A percentile compares a stretch with the other conserved stretches of the same genome.
Conservation (phyloP, 768 basidiomycete genomes). For the Tulasnella sp. region DNA sequence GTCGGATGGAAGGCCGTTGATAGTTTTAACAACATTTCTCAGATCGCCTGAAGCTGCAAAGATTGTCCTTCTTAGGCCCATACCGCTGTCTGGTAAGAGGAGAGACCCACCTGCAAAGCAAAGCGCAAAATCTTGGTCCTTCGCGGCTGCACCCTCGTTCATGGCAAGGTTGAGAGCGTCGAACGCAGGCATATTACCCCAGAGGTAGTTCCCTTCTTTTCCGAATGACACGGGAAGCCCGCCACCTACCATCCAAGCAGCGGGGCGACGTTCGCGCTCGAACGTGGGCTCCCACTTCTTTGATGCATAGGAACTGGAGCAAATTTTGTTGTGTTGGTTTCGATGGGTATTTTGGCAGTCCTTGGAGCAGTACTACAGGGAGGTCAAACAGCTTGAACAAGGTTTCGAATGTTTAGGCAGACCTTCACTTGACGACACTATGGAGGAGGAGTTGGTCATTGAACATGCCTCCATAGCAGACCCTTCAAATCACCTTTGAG, state of each 20-base stretch:
- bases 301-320: constrained; percentile 33
- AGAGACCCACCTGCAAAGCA: constrained; percentile 17
- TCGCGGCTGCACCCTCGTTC: constrained; percentile 28
- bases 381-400: neutral
- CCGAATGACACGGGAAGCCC: neutral
- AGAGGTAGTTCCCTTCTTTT: constrained; percentile 29
- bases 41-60: constrained; percentile 49
- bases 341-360: constrained; percentile 44
- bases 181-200: constrained; percentile 40
- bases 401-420: neutral
- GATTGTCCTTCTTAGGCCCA: neutral
- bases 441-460: neutral
- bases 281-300: neutral
- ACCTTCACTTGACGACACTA: constrained; percentile 12
- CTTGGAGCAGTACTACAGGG: constrained; percentile 27
- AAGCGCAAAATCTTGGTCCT: constrained; percentile 11
- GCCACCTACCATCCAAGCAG: neutral
- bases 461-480: neutral
- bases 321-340: constrained; percentile 39
- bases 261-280: neutral
- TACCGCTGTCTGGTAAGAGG: neutral
- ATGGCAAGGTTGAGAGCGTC: constrained; percentile 37
- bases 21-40: constrained; percentile 43
- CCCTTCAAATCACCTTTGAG: neutral
- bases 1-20: constrained; percentile 44